phyloP scores from a whole-genome alignment of 805 yeast genomes.

The Teunomyces tritomae region DNA sequence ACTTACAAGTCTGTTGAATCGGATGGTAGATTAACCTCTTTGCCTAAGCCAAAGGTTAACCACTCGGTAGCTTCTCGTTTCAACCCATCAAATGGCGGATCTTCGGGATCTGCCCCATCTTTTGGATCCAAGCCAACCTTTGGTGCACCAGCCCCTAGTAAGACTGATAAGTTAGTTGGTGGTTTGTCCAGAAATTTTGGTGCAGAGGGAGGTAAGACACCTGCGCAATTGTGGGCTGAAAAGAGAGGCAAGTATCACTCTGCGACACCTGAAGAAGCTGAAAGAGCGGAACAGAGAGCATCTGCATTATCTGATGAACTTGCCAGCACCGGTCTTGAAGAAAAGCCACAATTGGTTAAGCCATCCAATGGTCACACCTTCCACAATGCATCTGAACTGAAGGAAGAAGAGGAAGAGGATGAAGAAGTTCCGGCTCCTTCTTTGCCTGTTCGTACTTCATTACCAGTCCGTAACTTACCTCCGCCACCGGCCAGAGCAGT shows the following conservation, averaged over 20 bases:
- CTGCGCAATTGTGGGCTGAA: slow-evolving; percentile 96
- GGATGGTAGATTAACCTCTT: slow-evolving; percentile 54
- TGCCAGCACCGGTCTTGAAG: slow-evolving; percentile 2
- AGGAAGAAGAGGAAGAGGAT: slow-evolving; percentile 20
- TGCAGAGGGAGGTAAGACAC: slow-evolving; percentile 76
- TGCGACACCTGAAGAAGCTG: slow-evolving; percentile 24
- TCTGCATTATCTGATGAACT: background rate
- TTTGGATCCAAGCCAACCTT: slow-evolving; percentile 38
- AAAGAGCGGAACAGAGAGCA: slow-evolving; percentile 13
- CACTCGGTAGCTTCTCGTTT: slow-evolving; percentile 51
- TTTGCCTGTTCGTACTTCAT: slow-evolving; percentile 12
- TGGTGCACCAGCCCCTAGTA: slow-evolving; percentile 22
- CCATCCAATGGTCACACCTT: slow-evolving; percentile 2
- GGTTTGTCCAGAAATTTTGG: slow-evolving; percentile 65
- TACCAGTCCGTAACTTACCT: slow-evolving; percentile 12
- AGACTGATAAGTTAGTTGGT: slow-evolving; percentile 45
- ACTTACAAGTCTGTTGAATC: slow-evolving; percentile 37
- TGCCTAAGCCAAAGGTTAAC: slow-evolving; percentile 61
- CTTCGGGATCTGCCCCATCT: slow-evolving; percentile 15
- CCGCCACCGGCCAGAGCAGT: slow-evolving; percentile 9
- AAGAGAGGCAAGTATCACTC: slow-evolving; percentile 66
- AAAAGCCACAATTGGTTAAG: slow-evolving; percentile 18
- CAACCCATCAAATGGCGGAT: slow-evolving; percentile 31
- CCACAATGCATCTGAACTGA: no score
- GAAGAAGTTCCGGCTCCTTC: slow-evolving; percentile 22